phyloP scores from a whole-genome alignment of 331 rosid genomes.

The Prunus yedoensis region DNA sequence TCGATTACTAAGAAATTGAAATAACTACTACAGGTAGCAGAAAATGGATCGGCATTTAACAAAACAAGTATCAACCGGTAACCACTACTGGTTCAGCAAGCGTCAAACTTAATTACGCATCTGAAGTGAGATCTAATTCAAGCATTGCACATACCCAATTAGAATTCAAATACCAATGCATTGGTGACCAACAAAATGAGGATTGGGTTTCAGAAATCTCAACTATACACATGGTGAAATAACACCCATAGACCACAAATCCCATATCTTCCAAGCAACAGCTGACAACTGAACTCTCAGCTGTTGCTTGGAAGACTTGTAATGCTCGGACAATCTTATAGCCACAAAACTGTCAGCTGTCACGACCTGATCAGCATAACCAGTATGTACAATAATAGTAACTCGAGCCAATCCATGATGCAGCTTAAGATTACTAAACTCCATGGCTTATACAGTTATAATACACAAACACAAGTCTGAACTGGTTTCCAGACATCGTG shows the following conservation, averaged over 20 bases:
- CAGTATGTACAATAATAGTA: neutral
- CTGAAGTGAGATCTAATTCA: neutral
- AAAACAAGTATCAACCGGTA: too few species aligned
- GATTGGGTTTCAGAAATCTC: neutral
- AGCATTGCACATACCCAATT: neutral
- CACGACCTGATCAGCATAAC: neutral
- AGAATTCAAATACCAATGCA: neutral
- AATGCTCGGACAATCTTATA: too few species aligned
- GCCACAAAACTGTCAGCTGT: neutral
- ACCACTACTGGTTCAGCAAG: too few species aligned
- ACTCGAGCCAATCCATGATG: neutral
- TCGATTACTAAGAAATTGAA: too few species aligned
- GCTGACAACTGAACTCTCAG: too few species aligned
- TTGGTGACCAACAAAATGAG: neutral
- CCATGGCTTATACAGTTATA: neutral
- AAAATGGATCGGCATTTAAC: too few species aligned
- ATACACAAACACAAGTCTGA: neutral
- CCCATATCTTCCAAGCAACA: too few species aligned
- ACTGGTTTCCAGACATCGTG: neutral
- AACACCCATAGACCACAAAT: neutral
- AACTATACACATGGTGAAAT: neutral
- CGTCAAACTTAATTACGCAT: neutral
- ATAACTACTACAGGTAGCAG: too few species aligned
- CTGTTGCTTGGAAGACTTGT: too few species aligned
- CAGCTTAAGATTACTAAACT: neutral